Conservation (phyloP, 148 eudicot species). For the Amaranthus hypochondriacus region DNA sequence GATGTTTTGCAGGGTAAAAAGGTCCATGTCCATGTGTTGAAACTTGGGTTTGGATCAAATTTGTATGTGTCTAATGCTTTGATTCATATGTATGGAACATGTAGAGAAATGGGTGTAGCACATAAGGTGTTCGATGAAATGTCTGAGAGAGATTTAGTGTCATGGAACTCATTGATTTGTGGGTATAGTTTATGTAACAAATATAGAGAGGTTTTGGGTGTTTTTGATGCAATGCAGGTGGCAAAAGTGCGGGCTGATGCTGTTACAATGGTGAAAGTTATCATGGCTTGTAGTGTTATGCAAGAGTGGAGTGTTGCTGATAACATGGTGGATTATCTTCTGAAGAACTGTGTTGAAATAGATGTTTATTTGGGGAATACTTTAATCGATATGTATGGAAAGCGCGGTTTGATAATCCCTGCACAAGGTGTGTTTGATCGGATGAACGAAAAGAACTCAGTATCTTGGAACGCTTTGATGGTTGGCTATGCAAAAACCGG, state of each 20-base stretch:
- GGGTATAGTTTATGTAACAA: constrained; percentile 50
- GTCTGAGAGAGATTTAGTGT: constrained; percentile 57
- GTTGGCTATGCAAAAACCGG: constrained; percentile 48
- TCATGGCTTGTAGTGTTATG: constrained; percentile 58
- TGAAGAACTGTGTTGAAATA: constrained; percentile 36
- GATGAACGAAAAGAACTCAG: constrained; percentile 48
- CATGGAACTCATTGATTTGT: constrained; percentile 79
- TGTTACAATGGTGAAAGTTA: constrained; percentile 60
- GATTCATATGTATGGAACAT: constrained; percentile 62
- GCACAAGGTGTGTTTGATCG: constrained; percentile 52
- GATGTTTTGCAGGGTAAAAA: constrained; percentile 38
- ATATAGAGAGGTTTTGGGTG: constrained; percentile 43
- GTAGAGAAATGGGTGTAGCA: constrained; percentile 42
- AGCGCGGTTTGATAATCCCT: constrained; percentile 38
- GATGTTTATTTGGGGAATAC: constrained; percentile 75
- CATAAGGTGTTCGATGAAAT: constrained; percentile 58
- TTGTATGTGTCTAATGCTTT: constrained; percentile 55
- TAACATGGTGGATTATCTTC: constrained; percentile 42
- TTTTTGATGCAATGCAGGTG: constrained; percentile 43
- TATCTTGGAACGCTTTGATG: constrained; percentile 78
- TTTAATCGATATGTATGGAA: constrained; percentile 62
- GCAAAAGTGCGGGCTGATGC: constrained; percentile 51
- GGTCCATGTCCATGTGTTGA: constrained; percentile 41
- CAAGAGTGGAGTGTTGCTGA: constrained; percentile 44
- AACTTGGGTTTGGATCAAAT: constrained; percentile 55